Evolutionary conservation across 2,329 filamentous ascomycete genomes (phyloP).

Genomic region (Hirsutella thompsonii): DNA sequence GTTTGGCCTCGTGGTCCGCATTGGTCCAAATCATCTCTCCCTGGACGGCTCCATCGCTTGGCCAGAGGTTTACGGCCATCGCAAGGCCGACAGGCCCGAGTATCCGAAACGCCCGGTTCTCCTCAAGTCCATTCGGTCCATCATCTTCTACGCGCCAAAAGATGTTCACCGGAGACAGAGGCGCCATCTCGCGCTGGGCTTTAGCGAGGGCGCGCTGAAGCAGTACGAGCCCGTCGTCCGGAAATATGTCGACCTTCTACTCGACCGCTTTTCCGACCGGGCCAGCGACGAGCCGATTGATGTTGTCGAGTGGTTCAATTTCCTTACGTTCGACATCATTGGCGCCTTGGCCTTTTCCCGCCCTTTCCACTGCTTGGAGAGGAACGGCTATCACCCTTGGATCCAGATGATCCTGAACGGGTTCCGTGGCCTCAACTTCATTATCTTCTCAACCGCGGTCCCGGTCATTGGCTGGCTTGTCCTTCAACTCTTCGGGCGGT

Average conservation of each 20-base stretch:
- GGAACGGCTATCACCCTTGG: slow-evolving; percentile 14
- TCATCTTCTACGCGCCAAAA: slow-evolving; percentile 5
- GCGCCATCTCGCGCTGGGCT: slow-evolving; percentile 15
- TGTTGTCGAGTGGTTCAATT: slow-evolving; percentile 22
- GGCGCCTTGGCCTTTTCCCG: slow-evolving; percentile 27
- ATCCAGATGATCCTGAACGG: slow-evolving; percentile 10
- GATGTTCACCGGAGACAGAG: slow-evolving; percentile 9
- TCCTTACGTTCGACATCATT: slow-evolving; percentile 27
- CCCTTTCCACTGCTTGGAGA: slow-evolving; percentile 21
- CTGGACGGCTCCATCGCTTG: slow-evolving; percentile 20
- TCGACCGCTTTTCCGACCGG: slow-evolving; percentile 8
- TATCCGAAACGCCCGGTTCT: slow-evolving; percentile 1
- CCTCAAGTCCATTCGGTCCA: slow-evolving; percentile 4
- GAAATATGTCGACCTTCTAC: slow-evolving; percentile 13
- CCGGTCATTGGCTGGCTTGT: slow-evolving; percentile 1
- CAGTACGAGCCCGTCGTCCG: slow-evolving; percentile 16
- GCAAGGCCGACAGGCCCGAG: slow-evolving; percentile 7
- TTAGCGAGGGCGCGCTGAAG: slow-evolving; percentile 15
- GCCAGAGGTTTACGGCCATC: slow-evolving; percentile 17
- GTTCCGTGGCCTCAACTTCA: slow-evolving; percentile 3
- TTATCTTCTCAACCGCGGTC: no score
- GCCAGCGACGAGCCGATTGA: slow-evolving; percentile 7
- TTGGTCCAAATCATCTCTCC: slow-evolving; percentile 24
- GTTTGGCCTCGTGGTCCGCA: slow-evolving; percentile 23
- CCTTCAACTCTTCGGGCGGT: not conserved